Conservation (phyloP, 2,329 filamentous ascomycete species). For the Cordyceps tenuipes region DNA sequence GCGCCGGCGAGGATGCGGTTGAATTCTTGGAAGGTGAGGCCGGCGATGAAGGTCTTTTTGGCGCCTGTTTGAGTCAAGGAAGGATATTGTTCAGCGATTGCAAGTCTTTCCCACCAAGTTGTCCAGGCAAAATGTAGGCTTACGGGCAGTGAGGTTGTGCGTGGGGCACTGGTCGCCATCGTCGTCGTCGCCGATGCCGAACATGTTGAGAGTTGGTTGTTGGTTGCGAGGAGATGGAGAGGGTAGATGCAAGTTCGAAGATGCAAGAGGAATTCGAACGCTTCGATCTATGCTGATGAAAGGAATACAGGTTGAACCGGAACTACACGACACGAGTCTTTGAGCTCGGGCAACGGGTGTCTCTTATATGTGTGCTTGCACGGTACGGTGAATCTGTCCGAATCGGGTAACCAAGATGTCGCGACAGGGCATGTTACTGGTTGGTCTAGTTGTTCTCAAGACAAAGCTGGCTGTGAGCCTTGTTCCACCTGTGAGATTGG, state of each 20-base stretch:
- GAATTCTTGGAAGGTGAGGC: conserved; percentile 17
- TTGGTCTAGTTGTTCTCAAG: too few relatives aligned
- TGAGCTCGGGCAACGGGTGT: not conserved
- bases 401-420: conserved; percentile 7
- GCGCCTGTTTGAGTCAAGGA: not conserved
- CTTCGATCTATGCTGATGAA: not conserved
- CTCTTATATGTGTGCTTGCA: conserved; percentile 6
- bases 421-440: not conserved
- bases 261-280: not conserved
- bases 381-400: not conserved
- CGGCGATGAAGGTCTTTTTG: conserved; percentile 9
- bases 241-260: not conserved
- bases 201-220: conserved; percentile 1
- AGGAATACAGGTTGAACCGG: not conserved
- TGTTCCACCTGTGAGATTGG: conserved; percentile 6
- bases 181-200: conserved; percentile 10
- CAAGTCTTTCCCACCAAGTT: not conserved
- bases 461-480: not conserved
- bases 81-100: not conserved
- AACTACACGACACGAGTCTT: not conserved
- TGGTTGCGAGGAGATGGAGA: not conserved
- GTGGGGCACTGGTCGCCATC: conserved; percentile 4
- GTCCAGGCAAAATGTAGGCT: not conserved
- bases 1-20: conserved; percentile 29
- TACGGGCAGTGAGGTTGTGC: conserved; percentile 10